A percentile compares a stretch with the other conserved stretches of the same genome.
Conservation (phyloP, 192 early-diverging fungal species). For the Coemansia sp. region DNA sequence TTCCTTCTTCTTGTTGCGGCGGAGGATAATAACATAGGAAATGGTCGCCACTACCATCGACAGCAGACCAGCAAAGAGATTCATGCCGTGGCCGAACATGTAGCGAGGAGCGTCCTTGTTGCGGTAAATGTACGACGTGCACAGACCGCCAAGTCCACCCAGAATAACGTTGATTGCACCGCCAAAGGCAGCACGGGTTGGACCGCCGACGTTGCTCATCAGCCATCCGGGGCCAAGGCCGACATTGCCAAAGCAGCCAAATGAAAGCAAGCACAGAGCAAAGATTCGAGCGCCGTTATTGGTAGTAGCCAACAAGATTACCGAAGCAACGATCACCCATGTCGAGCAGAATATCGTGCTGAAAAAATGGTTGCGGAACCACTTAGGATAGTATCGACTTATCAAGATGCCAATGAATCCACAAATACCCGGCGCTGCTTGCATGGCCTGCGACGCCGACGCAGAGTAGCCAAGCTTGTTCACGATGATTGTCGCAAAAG, state of each 20-base stretch:
- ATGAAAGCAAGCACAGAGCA: slow-evolving; percentile 47
- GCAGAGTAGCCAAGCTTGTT: slow-evolving; percentile 41
- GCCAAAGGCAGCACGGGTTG: slow-evolving; percentile 34
- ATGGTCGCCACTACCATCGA: slow-evolving; percentile 24
- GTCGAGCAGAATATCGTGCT: slow-evolving; percentile 43
- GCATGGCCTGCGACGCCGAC: slow-evolving; percentile 44
- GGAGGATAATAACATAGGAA: slow-evolving; percentile 26
- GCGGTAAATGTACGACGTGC: slow-evolving; percentile 48
- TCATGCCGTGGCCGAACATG: slow-evolving; percentile 51
- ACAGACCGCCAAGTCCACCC: slow-evolving; percentile 46
- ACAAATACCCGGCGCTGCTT: slow-evolving; percentile 43
- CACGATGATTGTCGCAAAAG: slow-evolving; percentile 45
- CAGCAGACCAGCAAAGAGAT: slow-evolving; percentile 46
- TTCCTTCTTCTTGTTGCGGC: slow-evolving; percentile 38
- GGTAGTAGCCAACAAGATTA: slow-evolving; percentile 32
- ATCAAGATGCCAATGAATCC: slow-evolving; percentile 37
- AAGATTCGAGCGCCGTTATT: slow-evolving; percentile 50
- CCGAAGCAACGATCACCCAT: slow-evolving; percentile 36
- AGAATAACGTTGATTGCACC: slow-evolving; percentile 46
- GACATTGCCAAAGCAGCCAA: slow-evolving; percentile 48
- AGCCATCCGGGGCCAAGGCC: slow-evolving; percentile 49
- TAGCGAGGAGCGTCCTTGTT: slow-evolving; percentile 50
- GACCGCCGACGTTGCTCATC: slow-evolving; percentile 52
- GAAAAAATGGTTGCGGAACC: slow-evolving; percentile 34
- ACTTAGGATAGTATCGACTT: slow-evolving; percentile 39